Evolutionary conservation across 2,329 filamentous ascomycete genomes (phyloP), one percentile per base, ranked within the genome.

Genomic region (Colletotrichum eremochloae): DNA sequence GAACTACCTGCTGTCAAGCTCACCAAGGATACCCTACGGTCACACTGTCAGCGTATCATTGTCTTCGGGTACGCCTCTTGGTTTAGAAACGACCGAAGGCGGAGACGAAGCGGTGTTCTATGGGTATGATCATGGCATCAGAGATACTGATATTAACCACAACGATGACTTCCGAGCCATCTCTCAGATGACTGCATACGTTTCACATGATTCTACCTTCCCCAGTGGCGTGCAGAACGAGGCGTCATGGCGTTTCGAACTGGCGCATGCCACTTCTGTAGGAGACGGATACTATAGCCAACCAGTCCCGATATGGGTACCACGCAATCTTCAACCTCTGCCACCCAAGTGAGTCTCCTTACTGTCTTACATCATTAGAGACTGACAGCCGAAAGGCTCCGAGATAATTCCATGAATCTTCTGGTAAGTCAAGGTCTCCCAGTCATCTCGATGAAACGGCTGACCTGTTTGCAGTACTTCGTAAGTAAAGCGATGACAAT

Each of bases 331-430:
- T 12, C 84, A 86, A 64, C 85, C 85, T 4, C 79, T 89, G 53
- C 86, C 86, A 6, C 74, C 76, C 14, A 86, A 84, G 80, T 83
- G 75, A 77, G 80, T 71, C 56, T 36, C 58, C 55, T 40, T 53
- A 20, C 48, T 29, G 46, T 36, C 40, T 3, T 3, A 6, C 7
- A 36, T 5, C 2, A 24, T 8, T 20, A 29, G 11, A 31, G 3
- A 40, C 85, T 63, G 79, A 42, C 89, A 86, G 68, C 86, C 86
- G 76, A 82, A 5, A 82, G 88, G 12, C 83, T 95, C 40, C 81
- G 88, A 55, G 88, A 92, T 48, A 95, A 94, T 76, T 92, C 90
- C 1, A 96, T 96, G 89, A 96, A 96, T 77, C 81, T 96, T 73
- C 86, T 96, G 75, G 83, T 85, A 75, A 75, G 82, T 79, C 38